Percentiles rank a stretch among this genome's conserved stretches.
These are phyloP conservation scores for Cucumis variabilis DNA, from an alignment of 331 rosid genomes.

Conservation along the genomic window DNA sequence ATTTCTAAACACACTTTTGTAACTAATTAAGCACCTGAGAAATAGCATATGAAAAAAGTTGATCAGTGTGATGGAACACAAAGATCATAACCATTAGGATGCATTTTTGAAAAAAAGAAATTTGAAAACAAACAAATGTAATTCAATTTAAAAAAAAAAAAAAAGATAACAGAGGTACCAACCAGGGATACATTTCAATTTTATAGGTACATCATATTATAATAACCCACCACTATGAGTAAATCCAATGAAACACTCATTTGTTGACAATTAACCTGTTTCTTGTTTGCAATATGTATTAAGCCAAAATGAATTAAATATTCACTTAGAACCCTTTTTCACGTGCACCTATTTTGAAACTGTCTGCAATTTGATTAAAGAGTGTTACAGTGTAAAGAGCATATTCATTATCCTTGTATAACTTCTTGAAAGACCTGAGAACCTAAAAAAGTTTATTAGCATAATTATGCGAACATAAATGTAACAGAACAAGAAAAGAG, in stretches of 20 bases:
- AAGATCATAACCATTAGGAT: background rate
- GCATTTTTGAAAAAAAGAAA: background rate
- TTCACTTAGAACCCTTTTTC: conserved; percentile 92
- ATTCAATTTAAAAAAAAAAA: no score
- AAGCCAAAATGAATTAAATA: conserved; percentile 29
- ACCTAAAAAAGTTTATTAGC: conserved; percentile 70
- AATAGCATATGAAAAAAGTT: conserved; percentile 25
- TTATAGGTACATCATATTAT: background rate
- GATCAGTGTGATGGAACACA: background rate
- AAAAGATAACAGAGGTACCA: background rate
- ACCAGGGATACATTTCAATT: background rate
- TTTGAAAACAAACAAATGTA: conserved; percentile 49
- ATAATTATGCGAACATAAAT: conserved; percentile 42
- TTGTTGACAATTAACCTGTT: background rate
- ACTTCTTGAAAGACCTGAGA: conserved; percentile 87
- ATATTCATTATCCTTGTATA: conserved; percentile 94
- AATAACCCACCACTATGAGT: background rate
- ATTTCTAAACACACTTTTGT: conserved; percentile 69
- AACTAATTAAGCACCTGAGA: conserved; percentile 92
- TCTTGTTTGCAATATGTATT: background rate
- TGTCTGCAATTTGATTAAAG: conserved; percentile 86
- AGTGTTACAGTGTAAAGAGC: conserved; percentile 93
- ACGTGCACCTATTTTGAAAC: conserved; percentile 85
- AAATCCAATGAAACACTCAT: conserved; percentile 4
- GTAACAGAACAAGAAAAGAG: conserved; percentile 30